Evolutionary conservation across 2,329 filamentous ascomycete species (phyloP), one percentile per base, ranked within the genome.

Genomic region (Colletotrichum tofieldiae): DNA sequence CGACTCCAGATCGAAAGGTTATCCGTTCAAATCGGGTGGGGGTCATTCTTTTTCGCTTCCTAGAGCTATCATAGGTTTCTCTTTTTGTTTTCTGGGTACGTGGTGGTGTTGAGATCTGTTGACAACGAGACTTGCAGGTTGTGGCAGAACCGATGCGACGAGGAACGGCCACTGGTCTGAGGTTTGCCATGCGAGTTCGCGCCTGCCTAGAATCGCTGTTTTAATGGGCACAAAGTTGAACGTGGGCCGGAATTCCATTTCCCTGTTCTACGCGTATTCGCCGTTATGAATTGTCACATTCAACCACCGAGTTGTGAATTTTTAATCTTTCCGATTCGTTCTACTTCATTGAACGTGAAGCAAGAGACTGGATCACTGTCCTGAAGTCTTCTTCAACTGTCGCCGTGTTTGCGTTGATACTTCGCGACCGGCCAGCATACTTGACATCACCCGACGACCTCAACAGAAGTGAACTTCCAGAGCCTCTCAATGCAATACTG

Each of bases 1-100:
- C 65, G 69, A 72, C 69, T 72, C 69, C 69, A 72, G 69, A 71
- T 71, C 68, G 65, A 68, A 71, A 71, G 68, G 68, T 68, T 71
- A 71, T 69, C 69, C 52, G 69, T 72, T 72, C 69, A 59, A 72
- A 72, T 72, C 69, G 45, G 69, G 69, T 72, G 35, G 58, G 69
- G 69, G 69, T 72, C 69, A 72, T 9, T 3, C 12, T 29, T 61
- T 71, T 49, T 62, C 51, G 51, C 37, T 16, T n/a, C 4, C n/a
- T 26, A 20, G n/a, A 43, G 12, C 56, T 5, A 32, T 54, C 14
- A 18, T 20, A 14, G 14, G 14, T 1, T 20, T 7, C 8, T 26
- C 1, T 54, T 23, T 26, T 32, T 32, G 23, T 3, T n/a, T n/a
- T 23, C 8, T 26, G 32, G 41, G 7, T 6, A 5, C 9, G 29